phyloP scores from a whole-genome alignment of 495 filamentous ascomycete species.

The Sphaerosporella brunnea region DNA sequence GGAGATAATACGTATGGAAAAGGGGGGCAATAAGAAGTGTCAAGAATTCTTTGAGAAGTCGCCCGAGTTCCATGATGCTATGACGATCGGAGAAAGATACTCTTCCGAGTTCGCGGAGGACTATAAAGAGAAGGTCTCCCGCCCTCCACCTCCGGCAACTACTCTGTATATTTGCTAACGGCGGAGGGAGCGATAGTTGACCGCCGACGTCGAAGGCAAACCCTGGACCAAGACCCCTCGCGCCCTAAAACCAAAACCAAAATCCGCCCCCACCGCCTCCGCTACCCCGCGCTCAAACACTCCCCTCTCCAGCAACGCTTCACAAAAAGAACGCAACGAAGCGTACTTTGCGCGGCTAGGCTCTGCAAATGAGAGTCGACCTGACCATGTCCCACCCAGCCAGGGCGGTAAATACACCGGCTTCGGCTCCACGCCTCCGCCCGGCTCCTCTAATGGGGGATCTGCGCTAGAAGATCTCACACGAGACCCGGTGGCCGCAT shows the following conservation, averaged over 20 bases:
- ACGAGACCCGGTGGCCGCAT: constrained; percentile 70
- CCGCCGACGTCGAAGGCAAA: constrained; percentile 63
- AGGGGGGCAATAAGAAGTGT: constrained; percentile 23
- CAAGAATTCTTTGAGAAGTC: constrained; percentile 15
- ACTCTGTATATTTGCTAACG: no score
- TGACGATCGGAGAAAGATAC: constrained; percentile 66
- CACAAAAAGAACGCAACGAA: constrained; percentile 51
- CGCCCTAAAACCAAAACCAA: constrained; percentile 29
- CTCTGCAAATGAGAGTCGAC: constrained; percentile 55
- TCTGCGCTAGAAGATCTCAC: constrained; percentile 57
- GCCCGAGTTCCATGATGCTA: constrained; percentile 10
- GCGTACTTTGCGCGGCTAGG: constrained; percentile 78
- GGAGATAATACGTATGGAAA: constrained; percentile 32
- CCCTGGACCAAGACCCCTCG: constrained; percentile 59
- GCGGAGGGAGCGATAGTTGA: no score
- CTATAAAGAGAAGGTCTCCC: constrained; percentile 78
- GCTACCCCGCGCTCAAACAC: not conserved
- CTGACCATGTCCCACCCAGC: constrained; percentile 55
- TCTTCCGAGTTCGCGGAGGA: constrained; percentile 77
- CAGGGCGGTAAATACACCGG: constrained; percentile 86
- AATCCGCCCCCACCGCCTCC: constrained; percentile 11
- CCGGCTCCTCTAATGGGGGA: constrained; percentile 15
- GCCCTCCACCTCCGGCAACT: no score
- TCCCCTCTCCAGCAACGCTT: constrained; percentile 9
- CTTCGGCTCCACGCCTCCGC: constrained; percentile 57